phyloP scores from a whole-genome alignment of 257 asterid species.

The Scutellaria baicalensis region DNA sequence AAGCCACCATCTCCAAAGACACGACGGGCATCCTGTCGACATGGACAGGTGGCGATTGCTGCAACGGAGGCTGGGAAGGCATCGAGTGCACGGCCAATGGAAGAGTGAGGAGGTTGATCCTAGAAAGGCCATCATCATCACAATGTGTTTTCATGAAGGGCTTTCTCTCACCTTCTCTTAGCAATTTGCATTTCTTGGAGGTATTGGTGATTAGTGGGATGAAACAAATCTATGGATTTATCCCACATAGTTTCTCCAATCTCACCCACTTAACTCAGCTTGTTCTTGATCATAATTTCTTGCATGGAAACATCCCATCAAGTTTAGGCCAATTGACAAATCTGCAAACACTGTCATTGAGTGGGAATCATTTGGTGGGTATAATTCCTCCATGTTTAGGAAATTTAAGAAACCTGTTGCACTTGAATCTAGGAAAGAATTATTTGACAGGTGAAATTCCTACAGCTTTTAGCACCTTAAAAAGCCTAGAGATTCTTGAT shows the following conservation, averaged over 20 bases:
- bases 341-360: constrained; percentile 50
- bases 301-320: constrained; percentile 60
- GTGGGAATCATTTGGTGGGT: constrained; percentile 59
- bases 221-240: constrained; percentile 44
- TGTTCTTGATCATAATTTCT: constrained; percentile 65
- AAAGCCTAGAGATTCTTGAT: constrained; percentile 50
- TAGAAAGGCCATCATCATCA: constrained; percentile 44
- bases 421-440: constrained; percentile 48
- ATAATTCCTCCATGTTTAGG: constrained; percentile 62
- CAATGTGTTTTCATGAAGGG: constrained; percentile 61
- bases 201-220: constrained; percentile 70
- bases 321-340: constrained; percentile 36
- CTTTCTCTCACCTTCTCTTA: constrained; percentile 49
- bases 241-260: constrained; percentile 54
- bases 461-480: constrained; percentile 21
- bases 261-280: constrained; percentile 57
- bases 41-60: constrained; percentile 69
- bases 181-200: constrained; percentile 52
- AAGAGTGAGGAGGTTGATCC: constrained; percentile 44
- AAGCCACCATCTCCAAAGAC: constrained; percentile 55
- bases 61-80: constrained; percentile 96
- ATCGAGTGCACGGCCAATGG: constrained; percentile 62
- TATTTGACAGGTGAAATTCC: constrained; percentile 51
- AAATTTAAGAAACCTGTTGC: constrained; percentile 41
- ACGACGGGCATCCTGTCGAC: constrained; percentile 61